Conservation (phyloP, 108 stramenopile species). For the Nitzschia palea region DNA sequence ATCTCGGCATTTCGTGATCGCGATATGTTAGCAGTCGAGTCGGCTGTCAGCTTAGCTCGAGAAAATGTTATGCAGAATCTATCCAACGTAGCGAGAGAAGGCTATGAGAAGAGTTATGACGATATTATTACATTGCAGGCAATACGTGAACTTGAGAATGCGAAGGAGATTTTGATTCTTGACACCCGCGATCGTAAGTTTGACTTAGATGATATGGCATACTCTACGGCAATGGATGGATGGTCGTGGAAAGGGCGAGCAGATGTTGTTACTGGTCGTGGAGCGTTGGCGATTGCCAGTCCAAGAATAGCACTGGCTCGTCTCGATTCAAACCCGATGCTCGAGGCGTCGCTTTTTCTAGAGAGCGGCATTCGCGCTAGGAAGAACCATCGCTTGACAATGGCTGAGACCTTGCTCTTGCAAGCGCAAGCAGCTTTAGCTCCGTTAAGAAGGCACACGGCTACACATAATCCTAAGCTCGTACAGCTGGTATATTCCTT, state of each 20-base stretch:
- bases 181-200: not conserved
- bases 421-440: slow-evolving; percentile 58
- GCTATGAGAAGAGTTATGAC: slow-evolving; percentile 73
- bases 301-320: slow-evolving; percentile 71
- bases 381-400: slow-evolving; percentile 50
- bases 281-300: slow-evolving; percentile 48
- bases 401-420: slow-evolving; percentile 67
- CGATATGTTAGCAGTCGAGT: slow-evolving; percentile 22
- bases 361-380: slow-evolving; percentile 67
- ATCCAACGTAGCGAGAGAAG: slow-evolving; percentile 68
- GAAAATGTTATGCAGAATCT: slow-evolving; percentile 59
- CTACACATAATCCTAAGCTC: slow-evolving; percentile 18
- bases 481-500: slow-evolving; percentile 37
- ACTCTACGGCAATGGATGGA: slow-evolving; percentile 41
- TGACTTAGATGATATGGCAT: slow-evolving; percentile 37
- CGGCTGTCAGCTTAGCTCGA: slow-evolving; percentile 51
- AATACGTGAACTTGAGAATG: slow-evolving; percentile 77
- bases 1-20: slow-evolving; percentile 53
- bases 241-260: slow-evolving; percentile 55
- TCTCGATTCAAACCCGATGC: slow-evolving; percentile 44
- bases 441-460: slow-evolving; percentile 10
- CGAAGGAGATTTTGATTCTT: slow-evolving; percentile 17
- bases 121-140: slow-evolving; percentile 66
- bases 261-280: slow-evolving; percentile 28
- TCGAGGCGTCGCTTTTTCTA: slow-evolving; percentile 77